Conservation (phyloP, 306 rosid genomes). For the Acacia melanoxylon region DNA sequence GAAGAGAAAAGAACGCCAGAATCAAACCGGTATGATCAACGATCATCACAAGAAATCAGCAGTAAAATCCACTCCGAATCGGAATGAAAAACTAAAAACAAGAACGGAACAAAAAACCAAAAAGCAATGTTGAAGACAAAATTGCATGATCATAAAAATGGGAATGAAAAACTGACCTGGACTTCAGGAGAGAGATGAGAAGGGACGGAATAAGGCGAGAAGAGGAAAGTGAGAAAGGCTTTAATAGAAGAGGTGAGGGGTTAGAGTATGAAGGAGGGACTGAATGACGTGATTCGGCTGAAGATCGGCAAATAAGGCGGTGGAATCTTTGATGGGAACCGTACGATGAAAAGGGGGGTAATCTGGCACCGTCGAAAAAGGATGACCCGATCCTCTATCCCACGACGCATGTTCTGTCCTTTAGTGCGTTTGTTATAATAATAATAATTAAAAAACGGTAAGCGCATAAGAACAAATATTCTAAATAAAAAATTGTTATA, state of each 20-base stretch:
- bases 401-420: neutral
- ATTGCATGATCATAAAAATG: neutral
- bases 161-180: slow-evolving; percentile 3
- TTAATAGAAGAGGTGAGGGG: neutral
- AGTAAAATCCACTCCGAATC: neutral
- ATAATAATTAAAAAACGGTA: too few relatives aligned
- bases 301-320: neutral
- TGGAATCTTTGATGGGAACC: neutral
- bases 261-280: neutral
- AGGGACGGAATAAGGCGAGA: slow-evolving; percentile 8
- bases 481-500: too few relatives aligned
- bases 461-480: too few relatives aligned
- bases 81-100: neutral
- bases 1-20: neutral
- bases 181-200: neutral
- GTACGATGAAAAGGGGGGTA: neutral
- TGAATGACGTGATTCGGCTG: neutral
- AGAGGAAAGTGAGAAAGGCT: neutral
- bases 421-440: neutral
- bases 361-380: neutral
- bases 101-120: neutral
- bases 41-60: neutral
- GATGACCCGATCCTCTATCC: neutral
- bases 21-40: neutral
- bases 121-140: neutral